Base-by-base conservation (phyloP, 1,284 basidiomycete genomes). In the Leccinum subspadiceum region DNA sequence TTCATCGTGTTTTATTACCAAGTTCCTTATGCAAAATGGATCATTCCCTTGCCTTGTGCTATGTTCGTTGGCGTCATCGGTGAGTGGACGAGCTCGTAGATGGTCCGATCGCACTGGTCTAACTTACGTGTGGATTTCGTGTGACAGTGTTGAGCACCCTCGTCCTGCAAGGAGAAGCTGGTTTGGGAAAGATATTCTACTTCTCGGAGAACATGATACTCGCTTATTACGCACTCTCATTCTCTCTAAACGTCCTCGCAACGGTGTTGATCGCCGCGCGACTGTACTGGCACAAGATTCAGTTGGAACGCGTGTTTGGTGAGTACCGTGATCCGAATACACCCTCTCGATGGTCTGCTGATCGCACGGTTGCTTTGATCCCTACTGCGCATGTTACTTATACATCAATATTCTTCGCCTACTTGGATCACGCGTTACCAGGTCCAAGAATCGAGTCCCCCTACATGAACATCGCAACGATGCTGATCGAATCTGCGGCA, bases 211-310 rank as follows among this genome's bases (percentile, higher is more conserved):
- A 66, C 49, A 2, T 69, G 35, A 7, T 69, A 7, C 58, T 72
- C 10, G 53, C 72, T 12, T 77, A 75, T 58, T 73, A 72, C n/a
- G 56, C 64, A 2, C 67, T 78, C 8, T 73, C 78, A 9, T 67
- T 77, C 49, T 65, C 73, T 13, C 66, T 79, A 58, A 80, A 76
- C 65, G 65, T 79, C 35, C 39, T 78, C 17, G 56, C 76, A 41
- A 79, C 78, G 2, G 37, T 74, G 33, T 62, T 78, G 22, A 77
- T 80, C 39, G 73, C 75, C 8, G 60, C 56, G 3, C 75, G 77
- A 3, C 66, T 80, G 6, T 66, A 75, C 29, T 66, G 66, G 53
- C 69, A 73, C 61, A 73, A 75, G 39, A 48, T 65, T 4, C 63
- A 63, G 3, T 33, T 77, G 31, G 59, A 60, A 44, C 62, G 63